Evolutionary conservation across 2,329 filamentous ascomycete species (phyloP).

Genomic region (Paecilomyces sp.): DNA sequence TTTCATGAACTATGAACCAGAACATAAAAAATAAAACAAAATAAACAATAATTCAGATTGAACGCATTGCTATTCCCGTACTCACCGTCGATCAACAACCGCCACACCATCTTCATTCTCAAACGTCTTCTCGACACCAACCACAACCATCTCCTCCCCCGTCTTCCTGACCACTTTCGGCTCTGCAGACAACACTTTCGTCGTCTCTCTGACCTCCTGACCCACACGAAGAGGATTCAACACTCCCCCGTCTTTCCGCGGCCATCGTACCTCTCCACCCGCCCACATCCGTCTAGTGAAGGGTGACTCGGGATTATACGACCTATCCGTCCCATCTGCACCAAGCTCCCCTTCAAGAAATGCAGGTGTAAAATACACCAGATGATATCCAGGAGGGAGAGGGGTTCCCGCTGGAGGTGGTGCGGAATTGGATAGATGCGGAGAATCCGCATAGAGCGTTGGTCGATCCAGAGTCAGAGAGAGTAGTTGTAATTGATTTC

Average conservation of each 20-base stretch:
- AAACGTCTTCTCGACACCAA: constrained; percentile 57
- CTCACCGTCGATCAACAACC: constrained; percentile 48
- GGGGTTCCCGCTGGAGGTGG: constrained; percentile 40
- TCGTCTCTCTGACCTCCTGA: constrained; percentile 51
- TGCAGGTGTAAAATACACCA: constrained; percentile 57
- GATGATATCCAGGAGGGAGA: constrained; percentile 54
- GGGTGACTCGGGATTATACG: constrained; percentile 52
- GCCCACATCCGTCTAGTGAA: constrained; percentile 64
- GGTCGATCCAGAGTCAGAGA: constrained; percentile 50
- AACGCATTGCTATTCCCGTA: too few species aligned
- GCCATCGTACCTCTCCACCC: constrained; percentile 53
- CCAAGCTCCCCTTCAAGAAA: constrained; percentile 51
- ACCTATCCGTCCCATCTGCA: constrained; percentile 53
- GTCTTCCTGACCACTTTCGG: constrained; percentile 49
- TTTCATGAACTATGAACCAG: too few species aligned
- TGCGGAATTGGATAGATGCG: constrained; percentile 31
- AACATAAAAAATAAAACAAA: too few species aligned
- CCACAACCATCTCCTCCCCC: constrained; percentile 57
- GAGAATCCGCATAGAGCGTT: constrained; percentile 31
- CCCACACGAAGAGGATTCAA: constrained; percentile 45
- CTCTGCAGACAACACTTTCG: constrained; percentile 46
- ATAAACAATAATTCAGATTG: too few species aligned
- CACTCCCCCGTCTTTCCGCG: constrained; percentile 18
- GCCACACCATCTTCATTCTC: constrained; percentile 45
- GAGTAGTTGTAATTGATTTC: constrained; percentile 57